phyloP scores from a whole-genome alignment of 106 monocot species.

The Acorus gramineus region DNA sequence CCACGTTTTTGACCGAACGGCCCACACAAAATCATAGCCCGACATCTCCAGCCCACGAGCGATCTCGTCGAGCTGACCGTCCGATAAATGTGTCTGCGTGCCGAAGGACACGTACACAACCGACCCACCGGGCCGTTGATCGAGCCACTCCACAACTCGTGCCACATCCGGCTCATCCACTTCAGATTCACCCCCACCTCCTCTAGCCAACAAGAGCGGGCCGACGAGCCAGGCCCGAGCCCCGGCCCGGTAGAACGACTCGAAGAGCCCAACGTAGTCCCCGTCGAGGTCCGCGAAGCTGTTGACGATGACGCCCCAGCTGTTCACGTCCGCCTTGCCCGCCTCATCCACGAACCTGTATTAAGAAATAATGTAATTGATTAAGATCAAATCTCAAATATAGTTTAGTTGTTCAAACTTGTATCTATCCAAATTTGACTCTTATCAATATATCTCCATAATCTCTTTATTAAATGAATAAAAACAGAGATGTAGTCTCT shows the following conservation, averaged over 20 bases:
- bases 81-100: constrained; percentile 17
- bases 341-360: too few relatives aligned
- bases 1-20: too few relatives aligned
- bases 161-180: constrained; percentile 11
- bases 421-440: too few relatives aligned
- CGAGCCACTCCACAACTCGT: constrained; percentile 30
- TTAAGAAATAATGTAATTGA: too few relatives aligned
- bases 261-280: constrained; percentile 26
- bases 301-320: constrained; percentile 28
- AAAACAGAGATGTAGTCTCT: too few relatives aligned
- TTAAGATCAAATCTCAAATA: too few relatives aligned
- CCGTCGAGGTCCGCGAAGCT: constrained; percentile 37
- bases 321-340: constrained; percentile 7
- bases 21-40: too few relatives aligned
- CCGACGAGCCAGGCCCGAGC: constrained; percentile 42
- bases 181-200: not conserved
- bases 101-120: constrained; percentile 54
- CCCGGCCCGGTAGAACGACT: not conserved
- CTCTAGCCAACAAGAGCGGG: constrained; percentile 21
- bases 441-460: too few relatives aligned
- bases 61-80: not conserved
- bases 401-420: too few relatives aligned
- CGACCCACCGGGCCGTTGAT: constrained; percentile 22
- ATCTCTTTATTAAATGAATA: too few relatives aligned
- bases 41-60: too few relatives aligned